Evolutionary conservation across 2,329 filamentous ascomycete genomes (phyloP).

Genomic region (Ascochyta lentis): DNA sequence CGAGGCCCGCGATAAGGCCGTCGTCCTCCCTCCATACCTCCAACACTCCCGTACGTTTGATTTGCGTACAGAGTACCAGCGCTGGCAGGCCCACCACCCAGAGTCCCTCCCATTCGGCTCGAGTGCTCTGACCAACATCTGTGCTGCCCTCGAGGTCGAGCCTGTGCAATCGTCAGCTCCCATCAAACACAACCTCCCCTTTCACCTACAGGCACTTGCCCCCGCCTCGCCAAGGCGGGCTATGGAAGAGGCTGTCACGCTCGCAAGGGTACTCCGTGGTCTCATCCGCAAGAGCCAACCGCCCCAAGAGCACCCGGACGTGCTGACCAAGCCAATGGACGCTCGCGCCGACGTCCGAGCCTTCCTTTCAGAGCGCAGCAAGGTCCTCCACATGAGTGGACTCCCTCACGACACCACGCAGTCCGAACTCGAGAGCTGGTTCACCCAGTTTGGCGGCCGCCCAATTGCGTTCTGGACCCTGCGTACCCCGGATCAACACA

Average conservation of each 20-base stretch:
- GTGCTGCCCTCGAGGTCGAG: slow-evolving; percentile 96
- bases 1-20: slow-evolving; percentile 96
- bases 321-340: slow-evolving; percentile 94
- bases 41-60: slow-evolving; percentile 98
- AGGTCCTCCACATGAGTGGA: slow-evolving; percentile 97
- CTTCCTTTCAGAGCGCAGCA: slow-evolving; percentile 94
- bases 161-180: slow-evolving; percentile 96
- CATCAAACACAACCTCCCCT: slow-evolving; percentile 98
- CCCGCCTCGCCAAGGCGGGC: slow-evolving; percentile 94
- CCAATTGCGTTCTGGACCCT: slow-evolving; percentile 99
- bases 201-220: slow-evolving; percentile 94
- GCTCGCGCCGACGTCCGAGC: slow-evolving; percentile 94
- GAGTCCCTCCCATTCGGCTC: slow-evolving; percentile 97
- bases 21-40: slow-evolving; percentile 93
- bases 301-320: slow-evolving; percentile 89
- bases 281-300: slow-evolving; percentile 97
- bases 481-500: slow-evolving; percentile 96
- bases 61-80: slow-evolving; percentile 94
- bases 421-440: slow-evolving; percentile 99
- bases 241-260: slow-evolving; percentile 96
- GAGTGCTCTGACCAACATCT: slow-evolving; percentile 95
- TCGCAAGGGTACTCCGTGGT: slow-evolving; percentile 89
- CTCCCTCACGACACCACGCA: slow-evolving; percentile 98
- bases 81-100: slow-evolving; percentile 98
- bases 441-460: slow-evolving; percentile 96